Conservation (phyloP, 345 rosid genomes). For the Linum trigynum region DNA sequence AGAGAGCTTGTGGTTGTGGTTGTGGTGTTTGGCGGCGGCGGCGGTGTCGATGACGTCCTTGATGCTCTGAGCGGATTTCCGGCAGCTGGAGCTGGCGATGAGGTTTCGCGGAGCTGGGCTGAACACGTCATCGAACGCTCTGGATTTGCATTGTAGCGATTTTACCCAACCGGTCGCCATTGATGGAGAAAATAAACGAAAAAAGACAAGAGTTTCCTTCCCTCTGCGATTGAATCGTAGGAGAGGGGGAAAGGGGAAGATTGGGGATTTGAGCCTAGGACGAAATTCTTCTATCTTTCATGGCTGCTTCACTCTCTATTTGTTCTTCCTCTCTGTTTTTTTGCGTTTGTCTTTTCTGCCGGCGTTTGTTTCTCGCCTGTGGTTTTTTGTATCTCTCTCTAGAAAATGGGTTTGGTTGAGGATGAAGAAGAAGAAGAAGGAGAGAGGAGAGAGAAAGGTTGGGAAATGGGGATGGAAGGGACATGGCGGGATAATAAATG, state of each 20-base stretch:
- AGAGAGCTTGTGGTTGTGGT: conserved; percentile 12
- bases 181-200: neutral
- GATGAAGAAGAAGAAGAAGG: neutral
- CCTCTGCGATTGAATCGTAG: neutral
- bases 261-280: neutral
- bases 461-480: conserved; percentile 5
- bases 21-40: conserved; percentile 6
- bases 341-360: neutral
- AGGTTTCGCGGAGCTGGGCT: conserved; percentile 39
- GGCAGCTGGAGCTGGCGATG: conserved; percentile 57
- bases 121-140: conserved; percentile 81
- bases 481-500: conserved; percentile 45
- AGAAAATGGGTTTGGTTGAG: neutral
- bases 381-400: neutral
- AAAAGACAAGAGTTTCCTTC: neutral
- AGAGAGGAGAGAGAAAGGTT: neutral
- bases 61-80: conserved; percentile 43
- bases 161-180: conserved; percentile 90
- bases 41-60: conserved; percentile 63
- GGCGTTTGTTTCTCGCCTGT: neutral
- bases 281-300: neutral
- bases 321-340: neutral
- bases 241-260: neutral
- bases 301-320: neutral
- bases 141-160: conserved; percentile 83